Evolutionary conservation across 768 basidiomycete genomes (phyloP).

Genomic region (Auriculariales sp.): DNA sequence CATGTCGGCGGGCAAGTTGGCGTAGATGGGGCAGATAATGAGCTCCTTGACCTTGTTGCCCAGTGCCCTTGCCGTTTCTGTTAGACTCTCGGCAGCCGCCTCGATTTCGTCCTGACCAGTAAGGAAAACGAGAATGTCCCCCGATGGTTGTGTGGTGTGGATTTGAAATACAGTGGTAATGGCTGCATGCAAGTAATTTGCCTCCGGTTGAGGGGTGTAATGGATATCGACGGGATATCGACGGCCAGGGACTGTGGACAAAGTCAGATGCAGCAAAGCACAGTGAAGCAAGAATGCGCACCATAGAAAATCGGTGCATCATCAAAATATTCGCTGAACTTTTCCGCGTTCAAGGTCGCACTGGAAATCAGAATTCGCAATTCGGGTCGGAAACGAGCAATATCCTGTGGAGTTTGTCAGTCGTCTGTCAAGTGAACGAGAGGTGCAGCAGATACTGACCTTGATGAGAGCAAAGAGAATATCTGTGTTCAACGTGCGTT

Average conservation of each 20-base stretch:
- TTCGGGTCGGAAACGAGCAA: constrained; percentile 91
- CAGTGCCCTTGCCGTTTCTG: constrained; percentile 86
- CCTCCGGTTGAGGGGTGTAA: constrained; percentile 98
- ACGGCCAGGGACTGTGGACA: constrained; percentile 72
- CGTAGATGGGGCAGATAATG: constrained; percentile 94
- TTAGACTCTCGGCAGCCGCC: constrained; percentile 87
- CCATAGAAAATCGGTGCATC: constrained; percentile 90
- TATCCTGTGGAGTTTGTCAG: constrained; percentile 50
- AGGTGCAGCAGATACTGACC: constrained; percentile 39
- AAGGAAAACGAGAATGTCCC: constrained; percentile 94
- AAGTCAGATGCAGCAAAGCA: not conserved
- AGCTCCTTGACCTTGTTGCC: constrained; percentile 94
- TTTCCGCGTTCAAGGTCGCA: constrained; percentile 94
- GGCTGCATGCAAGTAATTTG: constrained; percentile 95
- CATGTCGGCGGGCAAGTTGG: constrained; percentile 98
- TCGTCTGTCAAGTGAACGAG: constrained; percentile 11
- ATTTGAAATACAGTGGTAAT: constrained; percentile 99
- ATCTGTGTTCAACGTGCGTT: constrained; percentile 94
- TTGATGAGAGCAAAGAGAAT: constrained; percentile 97
- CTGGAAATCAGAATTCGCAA: constrained; percentile 63
- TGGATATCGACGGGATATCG: constrained; percentile 97
- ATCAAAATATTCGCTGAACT: constrained; percentile 96
- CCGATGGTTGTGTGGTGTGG: constrained; percentile 94
- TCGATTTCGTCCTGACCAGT: constrained; percentile 99
- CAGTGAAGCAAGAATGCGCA: constrained; percentile 14